Conservation (phyloP, 805 yeast genomes). For the Starmerella sirachaensis region DNA sequence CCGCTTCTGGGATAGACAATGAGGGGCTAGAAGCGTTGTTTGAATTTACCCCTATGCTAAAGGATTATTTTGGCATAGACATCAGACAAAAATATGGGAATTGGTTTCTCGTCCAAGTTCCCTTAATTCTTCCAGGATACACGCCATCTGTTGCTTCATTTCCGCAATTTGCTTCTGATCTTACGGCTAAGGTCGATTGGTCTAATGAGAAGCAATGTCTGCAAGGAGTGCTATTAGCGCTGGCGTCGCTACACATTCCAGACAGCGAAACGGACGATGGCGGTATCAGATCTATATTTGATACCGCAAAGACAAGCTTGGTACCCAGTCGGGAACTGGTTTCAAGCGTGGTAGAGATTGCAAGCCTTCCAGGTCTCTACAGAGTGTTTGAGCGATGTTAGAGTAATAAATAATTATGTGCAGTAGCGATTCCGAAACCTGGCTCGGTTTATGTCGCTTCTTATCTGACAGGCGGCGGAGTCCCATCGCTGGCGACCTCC, state of each 20-base stretch:
- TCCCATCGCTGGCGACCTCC: constrained; percentile 14
- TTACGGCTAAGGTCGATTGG: constrained; percentile 54
- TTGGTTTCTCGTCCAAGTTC: constrained; percentile 40
- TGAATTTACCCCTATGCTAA: constrained; percentile 62
- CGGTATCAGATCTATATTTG: constrained; percentile 38
- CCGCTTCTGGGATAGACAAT: constrained; percentile 2
- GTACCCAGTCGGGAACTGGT: constrained; percentile 47
- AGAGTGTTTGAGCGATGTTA: constrained; percentile 82
- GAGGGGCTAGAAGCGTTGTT: constrained; percentile 24
- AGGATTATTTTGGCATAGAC: constrained; percentile 60
- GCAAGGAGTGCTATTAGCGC: constrained; percentile 48
- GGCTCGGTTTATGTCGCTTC: neutral
- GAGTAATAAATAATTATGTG: constrained; percentile 12
- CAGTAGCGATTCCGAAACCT: neutral
- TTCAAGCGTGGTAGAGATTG: constrained; percentile 63
- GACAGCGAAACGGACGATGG: constrained; percentile 33
- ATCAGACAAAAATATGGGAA: constrained; percentile 28
- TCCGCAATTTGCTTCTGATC: constrained; percentile 50
- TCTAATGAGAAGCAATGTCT: constrained; percentile 58
- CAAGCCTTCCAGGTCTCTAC: constrained; percentile 83
- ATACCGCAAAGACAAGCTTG: constrained; percentile 48
- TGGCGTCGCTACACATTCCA: constrained; percentile 67
- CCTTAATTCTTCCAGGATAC: constrained; percentile 55
- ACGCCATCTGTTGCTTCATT: constrained; percentile 52
- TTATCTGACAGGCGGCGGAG: constrained; percentile 21